phyloP scores from a whole-genome alignment of 2,329 filamentous ascomycete genomes.

The Septoria petroselini region DNA sequence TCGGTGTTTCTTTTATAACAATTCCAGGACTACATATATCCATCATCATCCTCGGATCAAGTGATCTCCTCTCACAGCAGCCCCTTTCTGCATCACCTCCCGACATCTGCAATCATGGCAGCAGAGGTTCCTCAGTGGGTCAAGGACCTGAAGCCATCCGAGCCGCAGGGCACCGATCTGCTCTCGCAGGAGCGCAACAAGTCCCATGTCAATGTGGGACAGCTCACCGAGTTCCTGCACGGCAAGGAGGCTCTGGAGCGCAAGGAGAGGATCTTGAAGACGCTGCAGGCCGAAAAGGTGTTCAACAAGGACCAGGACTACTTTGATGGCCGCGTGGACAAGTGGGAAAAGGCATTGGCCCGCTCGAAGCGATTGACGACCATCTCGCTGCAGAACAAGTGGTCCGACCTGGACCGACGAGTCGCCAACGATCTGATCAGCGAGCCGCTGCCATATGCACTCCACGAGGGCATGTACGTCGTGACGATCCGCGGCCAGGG shows the following conservation, averaged over 20 bases:
- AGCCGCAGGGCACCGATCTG: slow-evolving; percentile 66
- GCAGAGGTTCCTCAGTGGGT: slow-evolving; percentile 59
- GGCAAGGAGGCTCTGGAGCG: slow-evolving; percentile 62
- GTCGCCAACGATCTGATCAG: slow-evolving; percentile 66
- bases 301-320: slow-evolving; percentile 80
- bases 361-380: slow-evolving; percentile 68
- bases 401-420: slow-evolving; percentile 62
- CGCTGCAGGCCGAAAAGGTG: slow-evolving; percentile 65
- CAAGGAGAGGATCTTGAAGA: slow-evolving; percentile 58
- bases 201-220: slow-evolving; percentile 64
- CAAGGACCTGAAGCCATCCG: slow-evolving; percentile 62
- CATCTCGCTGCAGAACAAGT: slow-evolving; percentile 64
- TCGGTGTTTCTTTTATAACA: slow-evolving; percentile 12
- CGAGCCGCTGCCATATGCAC: slow-evolving; percentile 70
- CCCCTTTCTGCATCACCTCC: neutral
- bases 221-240: slow-evolving; percentile 66
- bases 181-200: slow-evolving; percentile 65
- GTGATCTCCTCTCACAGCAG: neutral
- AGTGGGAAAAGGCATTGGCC: slow-evolving; percentile 66
- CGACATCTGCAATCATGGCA: slow-evolving; percentile 27
- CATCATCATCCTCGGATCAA: neutral
- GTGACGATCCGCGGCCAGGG: slow-evolving; percentile 69
- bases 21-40: slow-evolving; percentile 9
- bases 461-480: slow-evolving; percentile 70
- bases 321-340: slow-evolving; percentile 66